phyloP scores from a whole-genome alignment of 2,329 filamentous ascomycete species.

The Trichoderma endophyticum region DNA sequence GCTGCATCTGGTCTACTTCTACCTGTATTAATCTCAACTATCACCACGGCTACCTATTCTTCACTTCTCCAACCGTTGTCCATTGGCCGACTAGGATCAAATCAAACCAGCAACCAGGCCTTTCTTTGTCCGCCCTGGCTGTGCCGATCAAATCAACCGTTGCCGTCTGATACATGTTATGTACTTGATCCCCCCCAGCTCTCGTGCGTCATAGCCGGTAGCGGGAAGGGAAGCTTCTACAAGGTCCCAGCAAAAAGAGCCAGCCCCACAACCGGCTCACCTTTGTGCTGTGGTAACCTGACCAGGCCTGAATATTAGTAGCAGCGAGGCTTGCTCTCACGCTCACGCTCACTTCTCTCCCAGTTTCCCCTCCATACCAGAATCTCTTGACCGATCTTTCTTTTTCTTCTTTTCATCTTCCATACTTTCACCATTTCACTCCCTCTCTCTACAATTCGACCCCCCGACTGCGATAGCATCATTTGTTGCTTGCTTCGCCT shows the following conservation, averaged over 20 bases:
- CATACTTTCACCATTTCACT: not conserved
- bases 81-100: not conserved
- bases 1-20: not conserved
- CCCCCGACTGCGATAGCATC: not conserved
- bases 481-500: not conserved
- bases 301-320: constrained; percentile 5
- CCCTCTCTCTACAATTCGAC: not conserved
- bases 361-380: constrained; percentile 17
- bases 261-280: constrained; percentile 14
- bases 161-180: not conserved
- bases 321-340: not conserved
- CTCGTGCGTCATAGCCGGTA: constrained; percentile 15
- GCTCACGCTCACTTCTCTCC: not conserved
- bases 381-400: not conserved
- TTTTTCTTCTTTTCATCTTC: not conserved
- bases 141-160: not conserved
- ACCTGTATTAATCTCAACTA: not conserved
- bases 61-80: not conserved
- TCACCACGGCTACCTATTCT: not conserved
- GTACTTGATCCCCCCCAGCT: not conserved
- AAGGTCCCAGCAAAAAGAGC: constrained; percentile 28
- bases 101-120: not conserved
- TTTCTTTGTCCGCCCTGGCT: not conserved
- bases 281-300: not conserved
- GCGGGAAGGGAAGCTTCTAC: constrained; percentile 30